Evolutionary conservation across 352 stramenopile species (phyloP), one percentile per base, ranked within the genome.

Genomic region (Saprolegnia diclina): DNA sequence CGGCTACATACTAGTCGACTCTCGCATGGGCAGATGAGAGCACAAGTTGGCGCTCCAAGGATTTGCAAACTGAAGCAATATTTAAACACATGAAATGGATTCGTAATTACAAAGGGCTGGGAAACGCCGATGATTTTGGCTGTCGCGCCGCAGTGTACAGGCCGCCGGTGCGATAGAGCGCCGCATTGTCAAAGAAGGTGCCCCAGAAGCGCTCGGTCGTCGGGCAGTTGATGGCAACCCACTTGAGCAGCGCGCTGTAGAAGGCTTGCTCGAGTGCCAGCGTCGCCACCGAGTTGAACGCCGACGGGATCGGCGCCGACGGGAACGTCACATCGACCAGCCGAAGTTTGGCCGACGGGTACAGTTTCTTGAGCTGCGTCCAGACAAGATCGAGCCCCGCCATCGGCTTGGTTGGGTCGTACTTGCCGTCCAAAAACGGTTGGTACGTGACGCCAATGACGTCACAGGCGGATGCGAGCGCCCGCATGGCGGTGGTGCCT

Each of bases 391-490:
- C 77, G 3, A 92, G 76, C 65, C 89, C 74, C 18, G 74, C 74
- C 0, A 82, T 37, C 22, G 81, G 82, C 19, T 80, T 68, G 19
- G 57, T 70, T 29, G 81, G 80, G 52, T 79, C 74, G 76, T 91
- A 92, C 42, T 73, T 80, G 11, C 35, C 63, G 44, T 89, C 77
- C 54, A 91, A 90, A 74, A 92, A 92, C 2, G 82, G 83, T 55
- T 91, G 91, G 57, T 90, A 87, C 64, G 91, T 92, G 45, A 94
- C 86, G 18, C 84, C 84, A 10, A 91, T 57, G 69, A 94, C 89
- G 67, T 94, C 86, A 42, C 75, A 84, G 24, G 72, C 78, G 5
- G n/a, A 55, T 16, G 79, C 80, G 0, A 94, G 72, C 26, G 72
- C 73, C 0, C 74, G 52, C 73, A 92, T 91, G 4, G 72, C 74